These are phyloP conservation scores for Bullera alba DNA, from an alignment of 768 basidiomycete genomes.

Conservation along the genomic window DNA sequence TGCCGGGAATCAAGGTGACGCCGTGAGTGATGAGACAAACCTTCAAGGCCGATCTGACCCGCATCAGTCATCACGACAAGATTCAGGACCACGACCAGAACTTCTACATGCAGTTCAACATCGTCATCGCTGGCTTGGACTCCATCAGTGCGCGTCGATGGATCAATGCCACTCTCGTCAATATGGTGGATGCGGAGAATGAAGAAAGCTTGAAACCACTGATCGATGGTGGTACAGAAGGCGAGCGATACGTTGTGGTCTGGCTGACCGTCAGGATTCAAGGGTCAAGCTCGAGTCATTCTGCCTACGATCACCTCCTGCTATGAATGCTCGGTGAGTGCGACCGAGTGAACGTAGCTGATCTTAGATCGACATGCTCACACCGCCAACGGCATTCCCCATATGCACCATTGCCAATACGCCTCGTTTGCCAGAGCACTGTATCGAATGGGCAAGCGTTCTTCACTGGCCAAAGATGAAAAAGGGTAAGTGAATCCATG, in stretches of 20 bases:
- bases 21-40: constrained; percentile 81
- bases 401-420: constrained; percentile 99
- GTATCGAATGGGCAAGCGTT: constrained; percentile 99
- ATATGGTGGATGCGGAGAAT: constrained; percentile 85
- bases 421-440: constrained; percentile 93
- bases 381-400: constrained; percentile 92
- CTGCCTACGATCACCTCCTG: constrained; percentile 90
- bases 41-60: background rate
- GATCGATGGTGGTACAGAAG: constrained; percentile 98
- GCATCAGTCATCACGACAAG: constrained; percentile 81
- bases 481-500: constrained; percentile 55
- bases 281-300: constrained; percentile 95
- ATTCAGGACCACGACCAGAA: constrained; percentile 95
- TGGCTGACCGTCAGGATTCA: constrained; percentile 64
- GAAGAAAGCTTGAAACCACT: constrained; percentile 91
- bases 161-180: constrained; percentile 97
- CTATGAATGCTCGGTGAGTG: constrained; percentile 77
- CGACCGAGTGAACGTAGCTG: background rate
- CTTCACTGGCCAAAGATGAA: constrained; percentile 95
- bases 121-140: constrained; percentile 94
- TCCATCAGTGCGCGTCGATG: constrained; percentile 94
- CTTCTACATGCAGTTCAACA: constrained; percentile 93
- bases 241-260: constrained; percentile 47
- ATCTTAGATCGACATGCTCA: constrained; percentile 75
- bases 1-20: constrained; percentile 91